Evolutionary conservation across 2,329 filamentous ascomycete genomes (phyloP).

Genomic region (Dactylonectria macrodidyma): DNA sequence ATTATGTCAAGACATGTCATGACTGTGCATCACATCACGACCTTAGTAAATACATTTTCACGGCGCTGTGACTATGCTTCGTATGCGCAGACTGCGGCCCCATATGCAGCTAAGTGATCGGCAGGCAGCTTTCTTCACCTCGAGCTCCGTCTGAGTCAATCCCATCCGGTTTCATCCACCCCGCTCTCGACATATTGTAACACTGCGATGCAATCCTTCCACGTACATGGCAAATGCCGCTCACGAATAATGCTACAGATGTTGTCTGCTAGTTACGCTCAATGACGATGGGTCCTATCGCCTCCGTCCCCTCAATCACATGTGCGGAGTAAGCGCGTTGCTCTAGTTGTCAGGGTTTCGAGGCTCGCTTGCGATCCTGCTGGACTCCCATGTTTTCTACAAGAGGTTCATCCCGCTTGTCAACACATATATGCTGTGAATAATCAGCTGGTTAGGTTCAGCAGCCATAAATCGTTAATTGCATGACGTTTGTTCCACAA

Average conservation of each 20-base stretch:
- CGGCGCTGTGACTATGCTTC: background rate
- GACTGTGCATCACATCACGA: background rate
- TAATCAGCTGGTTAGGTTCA: no score
- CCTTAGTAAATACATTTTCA: slow-evolving; percentile 6
- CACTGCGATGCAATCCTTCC: background rate
- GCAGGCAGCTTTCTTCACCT: background rate
- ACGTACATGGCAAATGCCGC: background rate
- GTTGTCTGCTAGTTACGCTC: background rate
- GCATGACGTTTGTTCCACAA: no score
- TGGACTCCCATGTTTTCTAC: background rate
- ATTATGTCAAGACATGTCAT: background rate
- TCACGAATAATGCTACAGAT: background rate
- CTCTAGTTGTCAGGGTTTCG: background rate
- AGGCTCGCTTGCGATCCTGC: background rate
- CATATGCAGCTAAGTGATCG: background rate
- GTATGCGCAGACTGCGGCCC: background rate
- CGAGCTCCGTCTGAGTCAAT: background rate
- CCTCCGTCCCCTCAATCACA: slow-evolving; percentile 15
- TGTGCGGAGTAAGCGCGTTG: slow-evolving; percentile 2
- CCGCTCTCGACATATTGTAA: background rate
- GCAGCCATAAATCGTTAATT: no score
- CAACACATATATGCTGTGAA: background rate
- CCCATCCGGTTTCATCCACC: background rate
- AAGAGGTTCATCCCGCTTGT: background rate
- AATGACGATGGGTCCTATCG: background rate